Percentiles rank a stretch among this genome's conserved stretches.
Conservation (phyloP, 2,329 filamentous ascomycete species). For the Claviceps quebecensis region DNA sequence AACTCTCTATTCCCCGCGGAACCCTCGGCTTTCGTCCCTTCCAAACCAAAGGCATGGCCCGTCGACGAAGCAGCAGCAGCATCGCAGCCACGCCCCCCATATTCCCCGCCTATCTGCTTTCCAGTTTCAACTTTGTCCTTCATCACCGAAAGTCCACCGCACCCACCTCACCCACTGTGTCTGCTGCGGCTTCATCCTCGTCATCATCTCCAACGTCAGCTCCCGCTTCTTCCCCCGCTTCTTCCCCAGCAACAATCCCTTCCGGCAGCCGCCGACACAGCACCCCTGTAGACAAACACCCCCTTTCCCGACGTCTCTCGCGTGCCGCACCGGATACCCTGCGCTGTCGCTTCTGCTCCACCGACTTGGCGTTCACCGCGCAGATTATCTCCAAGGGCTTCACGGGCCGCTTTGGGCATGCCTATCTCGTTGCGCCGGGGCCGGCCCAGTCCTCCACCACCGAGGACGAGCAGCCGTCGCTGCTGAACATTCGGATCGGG, state of each 20-base stretch:
- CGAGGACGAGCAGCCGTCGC: constrained; percentile 7
- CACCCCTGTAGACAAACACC: background rate
- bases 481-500: constrained; percentile 43
- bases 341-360: constrained; percentile 43
- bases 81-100: constrained; percentile 28
- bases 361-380: constrained; percentile 44
- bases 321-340: constrained; percentile 39
- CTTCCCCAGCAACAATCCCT: constrained; percentile 16
- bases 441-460: constrained; percentile 5
- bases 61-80: constrained; percentile 16
- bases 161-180: constrained; percentile 16
- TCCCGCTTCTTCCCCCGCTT: constrained; percentile 15
- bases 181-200: constrained; percentile 14
- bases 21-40: background rate
- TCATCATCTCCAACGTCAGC: constrained; percentile 11
- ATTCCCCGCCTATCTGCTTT: constrained; percentile 39
- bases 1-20: background rate
- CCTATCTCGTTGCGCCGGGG: constrained; percentile 41
- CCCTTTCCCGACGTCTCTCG: constrained; percentile 19
- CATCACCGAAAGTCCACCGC: constrained; percentile 23
- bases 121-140: constrained; percentile 35
- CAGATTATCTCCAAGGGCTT: constrained; percentile 55
- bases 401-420: constrained; percentile 50
- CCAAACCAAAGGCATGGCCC: background rate
- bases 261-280: constrained; percentile 14